Percentiles rank a stretch among this genome's conserved stretches.
These are phyloP conservation scores for Inga leiocalycina DNA, from an alignment of 306 rosid genomes.

Conservation along the genomic window DNA sequence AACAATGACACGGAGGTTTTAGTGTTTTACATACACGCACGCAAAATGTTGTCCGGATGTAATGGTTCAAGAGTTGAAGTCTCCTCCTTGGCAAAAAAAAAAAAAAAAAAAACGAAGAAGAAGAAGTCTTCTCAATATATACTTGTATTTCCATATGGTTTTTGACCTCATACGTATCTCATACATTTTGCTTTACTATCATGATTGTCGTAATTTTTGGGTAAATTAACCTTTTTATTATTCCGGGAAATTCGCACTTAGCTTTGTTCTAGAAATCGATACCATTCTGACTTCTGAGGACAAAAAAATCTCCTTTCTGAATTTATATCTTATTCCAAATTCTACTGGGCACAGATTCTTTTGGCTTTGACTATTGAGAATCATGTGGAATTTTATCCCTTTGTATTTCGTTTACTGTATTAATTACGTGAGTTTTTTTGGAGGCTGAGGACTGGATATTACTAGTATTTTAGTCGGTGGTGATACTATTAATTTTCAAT, in stretches of 20 bases:
- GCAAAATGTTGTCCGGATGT: slow-evolving; percentile 43
- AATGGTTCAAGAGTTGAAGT: slow-evolving; percentile 41
- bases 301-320: slow-evolving; percentile 30
- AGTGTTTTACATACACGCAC: slow-evolving; percentile 2
- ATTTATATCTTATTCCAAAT: slow-evolving; percentile 32
- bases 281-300: slow-evolving; percentile 41
- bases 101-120: too few relatives aligned
- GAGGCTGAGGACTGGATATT: neutral
- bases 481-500: neutral
- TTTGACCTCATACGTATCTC: neutral
- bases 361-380: slow-evolving; percentile 45
- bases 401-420: slow-evolving; percentile 17
- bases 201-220: slow-evolving; percentile 4
- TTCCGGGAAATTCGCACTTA: neutral
- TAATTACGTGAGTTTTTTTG: neutral
- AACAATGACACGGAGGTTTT: slow-evolving; percentile 35
- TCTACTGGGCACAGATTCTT: slow-evolving; percentile 35
- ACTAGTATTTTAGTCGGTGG: neutral
- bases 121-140: slow-evolving; percentile 43
- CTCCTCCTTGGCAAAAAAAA: slow-evolving; percentile 19
- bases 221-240: neutral
- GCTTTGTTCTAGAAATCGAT: slow-evolving; percentile 32
- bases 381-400: slow-evolving; percentile 33
- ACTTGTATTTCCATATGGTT: neutral
- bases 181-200: slow-evolving; percentile 26